Percentiles rank a stretch among this genome's conserved stretches.
These are phyloP conservation scores for Monilinia polystroma DNA, from an alignment of 2,329 filamentous ascomycete genomes.

Conservation along the genomic window DNA sequence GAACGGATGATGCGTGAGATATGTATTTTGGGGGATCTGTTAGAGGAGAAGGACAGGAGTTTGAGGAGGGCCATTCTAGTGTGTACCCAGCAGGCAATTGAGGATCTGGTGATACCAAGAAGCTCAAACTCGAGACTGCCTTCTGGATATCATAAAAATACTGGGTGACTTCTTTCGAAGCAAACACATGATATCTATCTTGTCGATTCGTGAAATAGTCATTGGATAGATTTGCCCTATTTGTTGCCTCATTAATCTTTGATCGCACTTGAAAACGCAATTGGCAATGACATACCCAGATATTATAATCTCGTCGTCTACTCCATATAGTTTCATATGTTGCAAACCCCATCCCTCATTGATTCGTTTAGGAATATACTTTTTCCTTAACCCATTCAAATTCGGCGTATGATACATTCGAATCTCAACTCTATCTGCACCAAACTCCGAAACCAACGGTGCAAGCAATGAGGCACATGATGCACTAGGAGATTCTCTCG, in stretches of 20 bases:
- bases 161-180: constrained; percentile 72
- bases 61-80: constrained; percentile 71
- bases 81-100: constrained; percentile 56
- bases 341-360: constrained; percentile 98
- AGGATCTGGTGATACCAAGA: constrained; percentile 65
- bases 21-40: constrained; percentile 69
- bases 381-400: constrained; percentile 81
- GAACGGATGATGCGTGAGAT: constrained; percentile 61
- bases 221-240: constrained; percentile 77
- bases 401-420: constrained; percentile 99
- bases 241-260: not conserved
- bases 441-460: constrained; percentile 81
- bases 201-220: constrained; percentile 98
- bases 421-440: constrained; percentile 79
- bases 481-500: constrained; percentile 79
- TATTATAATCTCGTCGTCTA: constrained; percentile 93
- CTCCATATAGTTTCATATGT: constrained; percentile 97
- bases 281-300: constrained; percentile 62
- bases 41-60: constrained; percentile 73
- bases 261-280: not conserved
- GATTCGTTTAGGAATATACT: constrained; percentile 79
- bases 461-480: constrained; percentile 87
- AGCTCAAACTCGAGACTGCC: constrained; percentile 77
- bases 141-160: constrained; percentile 79
- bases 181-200: constrained; percentile 91